Evolutionary conservation across 805 yeast genomes (phyloP), one percentile per base, ranked within the genome.

Genomic region (Jamesozyma hellenica): DNA sequence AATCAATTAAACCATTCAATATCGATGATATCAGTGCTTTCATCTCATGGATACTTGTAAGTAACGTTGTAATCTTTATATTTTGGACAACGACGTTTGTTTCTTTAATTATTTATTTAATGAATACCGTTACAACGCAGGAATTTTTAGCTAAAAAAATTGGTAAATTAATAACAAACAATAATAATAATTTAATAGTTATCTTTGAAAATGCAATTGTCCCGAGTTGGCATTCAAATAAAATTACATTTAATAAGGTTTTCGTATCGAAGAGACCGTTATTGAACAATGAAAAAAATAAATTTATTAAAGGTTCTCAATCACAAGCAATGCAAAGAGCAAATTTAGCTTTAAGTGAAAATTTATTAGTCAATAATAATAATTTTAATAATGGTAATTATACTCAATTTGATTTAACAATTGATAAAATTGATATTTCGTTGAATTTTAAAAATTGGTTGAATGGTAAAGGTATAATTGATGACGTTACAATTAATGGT

Each of bases 71-170:
- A 8, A 67, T 94, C 63, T 71, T 92, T 39, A 64, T 86, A 16
- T 62, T 88, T 19, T 96, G 90, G 9, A 90, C 98, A 10, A 92
- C 99, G 1, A 86, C 97, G 1, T 90, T 90, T 56, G 75, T 85
- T 21, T 87, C 96, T 4, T 56, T 87, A 34, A 68, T 88, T 1
- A 69, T 92, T 11, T 77, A 80, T 58, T 70, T 88, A 3, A 63
- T 82, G 56, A 87, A 88, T 39, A 65, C 70, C 3, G 68, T 66
- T 2, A 57, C 64, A 44, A 67, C 68, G 0, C 70, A 90, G 56
- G 96, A 90, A 52, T 73, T 78, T 39, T 79, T 90, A 23, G 96
- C 96, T 1, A 68, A 79, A 35, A 70, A 73, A 49, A 67, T 88
- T 25, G 97, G 97, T 9, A 83, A 83, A 52, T 63, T 83, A 42